Evolutionary conservation across 305 asterid species (phyloP), one percentile per base, ranked within the genome.

Genomic region (Fraxinus nigra): DNA sequence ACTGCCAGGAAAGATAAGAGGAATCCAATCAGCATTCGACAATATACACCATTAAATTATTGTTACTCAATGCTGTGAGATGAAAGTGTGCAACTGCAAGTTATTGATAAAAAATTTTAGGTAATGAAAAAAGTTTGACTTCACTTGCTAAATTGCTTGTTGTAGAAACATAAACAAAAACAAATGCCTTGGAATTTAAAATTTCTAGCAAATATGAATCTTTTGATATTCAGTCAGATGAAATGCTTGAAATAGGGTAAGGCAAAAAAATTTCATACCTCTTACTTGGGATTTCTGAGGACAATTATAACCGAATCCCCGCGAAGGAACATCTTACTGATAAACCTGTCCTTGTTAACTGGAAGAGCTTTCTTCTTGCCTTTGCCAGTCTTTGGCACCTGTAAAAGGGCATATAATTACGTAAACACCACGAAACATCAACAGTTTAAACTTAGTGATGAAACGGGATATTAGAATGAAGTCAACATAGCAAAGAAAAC

Each of bases 241-340:
- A 11, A 9, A 65, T 1, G 1, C n/a, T n/a, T 10, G 35, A 65
- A 65, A 65, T 65, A 1, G 8, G 73, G 73, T 40, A 72, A 54
- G 35, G 38, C 37, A 63, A 32, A 81, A 67, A 75, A 79, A 43
- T 48, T 54, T 16, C 51, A 24, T 87, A 90, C 91, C 92, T 87
- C 83, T 87, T 81, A 93, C 89, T 95, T 93, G 0, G 98, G 98
- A 80, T 95, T 93, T 38, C 97, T 82, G 83, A 92, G 95, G 82
- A 93, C 98, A 82, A 93, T 95, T 88, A 93, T 95, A 78, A 95
- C 98, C 51, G 98, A 95, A 86, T 95, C 98, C 70, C 98, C 98
- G 46, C 98, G 96, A 82, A 95, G 97, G 84, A 95, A 95, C 99
- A 93, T 93, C 84, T 93, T 92, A 82, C 98, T 95, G 32, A 95